These are phyloP conservation scores for Apiospora arundinis DNA, from an alignment of 2,329 filamentous ascomycete species.

Conservation along the genomic window DNA sequence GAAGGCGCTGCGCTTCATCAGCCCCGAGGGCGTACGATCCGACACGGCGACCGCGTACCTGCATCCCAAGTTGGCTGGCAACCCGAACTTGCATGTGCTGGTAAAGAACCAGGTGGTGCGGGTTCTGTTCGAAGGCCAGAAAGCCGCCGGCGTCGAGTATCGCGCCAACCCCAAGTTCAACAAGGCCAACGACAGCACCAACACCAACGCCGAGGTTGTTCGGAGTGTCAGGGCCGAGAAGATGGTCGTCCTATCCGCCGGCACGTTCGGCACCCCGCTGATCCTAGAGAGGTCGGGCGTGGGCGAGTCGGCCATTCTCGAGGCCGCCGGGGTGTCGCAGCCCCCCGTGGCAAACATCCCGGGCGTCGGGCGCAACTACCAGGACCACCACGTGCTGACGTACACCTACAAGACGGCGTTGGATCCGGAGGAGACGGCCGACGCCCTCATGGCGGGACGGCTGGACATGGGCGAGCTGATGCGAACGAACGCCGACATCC, in stretches of 20 bases:
- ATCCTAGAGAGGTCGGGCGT: slow-evolving; percentile 69
- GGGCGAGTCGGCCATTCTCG: slow-evolving; percentile 53
- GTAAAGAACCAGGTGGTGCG: slow-evolving; percentile 45
- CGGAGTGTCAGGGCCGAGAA: slow-evolving; percentile 56
- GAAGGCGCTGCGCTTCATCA: slow-evolving; percentile 34
- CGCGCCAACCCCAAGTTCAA: slow-evolving; percentile 50
- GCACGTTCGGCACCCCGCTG: slow-evolving; percentile 58
- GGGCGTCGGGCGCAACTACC: slow-evolving; percentile 59
- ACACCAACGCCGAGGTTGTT: slow-evolving; percentile 5
- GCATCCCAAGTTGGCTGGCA: slow-evolving; percentile 34
- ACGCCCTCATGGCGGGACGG: slow-evolving; percentile 38
- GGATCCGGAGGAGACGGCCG: slow-evolving; percentile 50
- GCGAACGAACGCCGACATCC: slow-evolving; percentile 38
- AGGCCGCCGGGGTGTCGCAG: slow-evolving; percentile 46
- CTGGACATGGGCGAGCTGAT: slow-evolving; percentile 33
- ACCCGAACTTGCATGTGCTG: slow-evolving; percentile 40
- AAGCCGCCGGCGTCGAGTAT: slow-evolving; percentile 55
- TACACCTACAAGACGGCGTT: slow-evolving; percentile 58
- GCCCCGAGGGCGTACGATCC: slow-evolving; percentile 37
- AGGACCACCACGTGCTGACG: slow-evolving; percentile 57
- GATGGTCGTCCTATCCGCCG: slow-evolving; percentile 56
- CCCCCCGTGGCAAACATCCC: slow-evolving; percentile 56
- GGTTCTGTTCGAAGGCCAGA: slow-evolving; percentile 59
- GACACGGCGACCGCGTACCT: slow-evolving; percentile 38
- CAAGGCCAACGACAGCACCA: neutral